Conservation (phyloP, 2,329 filamentous ascomycete genomes). For the Curvularia verruculosa region DNA sequence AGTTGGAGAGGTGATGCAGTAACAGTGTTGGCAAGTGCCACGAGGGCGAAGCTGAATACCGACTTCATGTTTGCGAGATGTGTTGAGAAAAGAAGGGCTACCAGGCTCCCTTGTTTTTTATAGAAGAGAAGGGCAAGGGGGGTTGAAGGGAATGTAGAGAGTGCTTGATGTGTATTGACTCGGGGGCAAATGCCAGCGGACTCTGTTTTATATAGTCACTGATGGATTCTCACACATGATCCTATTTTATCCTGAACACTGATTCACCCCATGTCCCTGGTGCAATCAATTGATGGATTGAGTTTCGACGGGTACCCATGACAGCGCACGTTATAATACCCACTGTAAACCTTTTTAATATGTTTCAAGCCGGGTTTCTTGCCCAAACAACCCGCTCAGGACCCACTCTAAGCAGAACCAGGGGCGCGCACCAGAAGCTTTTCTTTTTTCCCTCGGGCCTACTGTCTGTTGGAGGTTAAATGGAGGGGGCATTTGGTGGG, state of each 20-base stretch:
- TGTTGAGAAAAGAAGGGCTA: not conserved
- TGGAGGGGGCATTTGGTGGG: not conserved
- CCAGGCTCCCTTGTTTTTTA: not conserved
- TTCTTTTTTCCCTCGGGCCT: not conserved
- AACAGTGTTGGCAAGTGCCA: not conserved
- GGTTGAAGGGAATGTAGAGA: not conserved
- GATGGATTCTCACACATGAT: not conserved
- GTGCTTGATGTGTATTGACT: not conserved
- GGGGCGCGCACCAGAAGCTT: not conserved
- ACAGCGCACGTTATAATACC: not conserved
- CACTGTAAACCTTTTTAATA: not conserved
- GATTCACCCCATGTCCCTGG: not conserved
- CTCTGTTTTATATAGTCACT: not conserved
- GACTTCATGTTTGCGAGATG: constrained; percentile 8
- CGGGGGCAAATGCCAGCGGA: not conserved
- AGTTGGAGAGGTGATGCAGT: constrained; percentile 5
- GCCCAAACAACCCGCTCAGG: not conserved
- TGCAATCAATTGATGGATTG: not conserved
- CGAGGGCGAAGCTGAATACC: constrained; percentile 7
- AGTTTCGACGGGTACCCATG: not conserved
- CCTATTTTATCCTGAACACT: not conserved
- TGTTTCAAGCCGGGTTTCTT: not conserved
- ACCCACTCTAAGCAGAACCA: not conserved
- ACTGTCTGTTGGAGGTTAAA: not conserved
- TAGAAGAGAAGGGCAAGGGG: not conserved